Evolutionary conservation across 2,329 filamentous ascomycete species (phyloP).

Genomic region (Beauveria rudraprayagi): DNA sequence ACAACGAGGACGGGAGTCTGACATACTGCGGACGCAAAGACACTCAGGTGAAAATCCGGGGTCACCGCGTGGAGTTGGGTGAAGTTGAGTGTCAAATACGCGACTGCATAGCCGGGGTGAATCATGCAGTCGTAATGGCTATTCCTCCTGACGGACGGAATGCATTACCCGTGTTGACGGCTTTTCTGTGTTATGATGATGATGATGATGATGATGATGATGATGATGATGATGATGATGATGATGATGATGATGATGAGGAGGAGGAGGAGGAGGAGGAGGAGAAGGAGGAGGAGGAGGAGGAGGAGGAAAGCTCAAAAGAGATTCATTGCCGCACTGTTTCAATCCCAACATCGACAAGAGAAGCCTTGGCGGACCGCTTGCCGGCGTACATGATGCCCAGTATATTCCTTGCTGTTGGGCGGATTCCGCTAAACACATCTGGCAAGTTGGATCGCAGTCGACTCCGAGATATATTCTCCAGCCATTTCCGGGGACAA

Average conservation of each 20-base stretch:
- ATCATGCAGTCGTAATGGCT: not conserved
- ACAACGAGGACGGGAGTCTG: conserved; percentile 25
- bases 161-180: not conserved
- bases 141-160: not conserved
- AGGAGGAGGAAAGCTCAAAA: not conserved
- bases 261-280: too few species aligned
- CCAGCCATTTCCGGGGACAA: not conserved
- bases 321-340: not conserved
- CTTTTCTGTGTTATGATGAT: not conserved
- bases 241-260: too few species aligned
- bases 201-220: too few species aligned
- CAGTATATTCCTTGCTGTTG: conserved; percentile 31
- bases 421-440: conserved; percentile 31
- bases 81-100: conserved; percentile 6
- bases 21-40: conserved; percentile 43
- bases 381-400: conserved; percentile 33
- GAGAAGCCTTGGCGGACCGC: not conserved
- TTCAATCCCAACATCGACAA: not conserved
- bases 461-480: conserved; percentile 11
- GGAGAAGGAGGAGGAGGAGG: too few species aligned
- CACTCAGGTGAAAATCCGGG: conserved; percentile 45
- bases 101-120: not conserved
- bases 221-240: too few species aligned
- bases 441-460: conserved; percentile 38
- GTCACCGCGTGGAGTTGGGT: conserved; percentile 39